phyloP scores from a whole-genome alignment of 106 monocot species.

The Cymbidium sinense region DNA sequence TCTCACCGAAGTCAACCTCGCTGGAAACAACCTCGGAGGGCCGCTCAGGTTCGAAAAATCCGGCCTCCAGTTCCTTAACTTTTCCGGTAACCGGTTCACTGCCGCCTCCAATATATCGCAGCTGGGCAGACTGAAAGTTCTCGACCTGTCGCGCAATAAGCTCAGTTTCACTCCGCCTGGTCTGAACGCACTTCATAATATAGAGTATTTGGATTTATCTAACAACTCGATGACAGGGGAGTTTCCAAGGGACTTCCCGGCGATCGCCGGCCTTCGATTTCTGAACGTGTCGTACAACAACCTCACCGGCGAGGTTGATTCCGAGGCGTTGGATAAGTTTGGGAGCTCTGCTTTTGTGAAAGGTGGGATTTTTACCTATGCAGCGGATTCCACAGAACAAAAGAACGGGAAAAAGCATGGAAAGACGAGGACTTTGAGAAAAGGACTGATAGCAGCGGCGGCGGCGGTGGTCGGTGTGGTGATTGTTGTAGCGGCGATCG shows the following conservation, averaged over 20 bases:
- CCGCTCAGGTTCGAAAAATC: slow-evolving; percentile 30
- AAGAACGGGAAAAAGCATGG: not conserved
- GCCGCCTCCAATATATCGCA: slow-evolving; percentile 18
- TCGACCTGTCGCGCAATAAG: slow-evolving; percentile 53
- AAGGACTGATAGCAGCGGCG: not conserved
- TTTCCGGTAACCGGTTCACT: slow-evolving; percentile 81
- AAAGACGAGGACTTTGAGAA: not conserved
- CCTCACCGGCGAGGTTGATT: slow-evolving; percentile 44
- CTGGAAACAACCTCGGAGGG: slow-evolving; percentile 71
- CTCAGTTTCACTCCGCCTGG: slow-evolving; percentile 18
- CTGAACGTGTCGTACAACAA: slow-evolving; percentile 82
- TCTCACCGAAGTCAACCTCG: slow-evolving; percentile 52
- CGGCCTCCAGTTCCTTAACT: slow-evolving; percentile 19
- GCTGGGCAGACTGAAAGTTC: slow-evolving; percentile 16
- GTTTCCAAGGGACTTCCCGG: slow-evolving; percentile 49
- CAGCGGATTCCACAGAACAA: not conserved
- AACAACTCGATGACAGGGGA: slow-evolving; percentile 50
- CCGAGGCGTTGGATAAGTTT: slow-evolving; percentile 28
- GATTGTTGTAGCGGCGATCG: not conserved
- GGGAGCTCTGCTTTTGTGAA: slow-evolving; percentile 49
- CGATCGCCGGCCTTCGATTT: slow-evolving; percentile 18
- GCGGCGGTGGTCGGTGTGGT: not conserved
- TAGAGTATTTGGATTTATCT: slow-evolving; percentile 47
- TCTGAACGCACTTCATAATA: slow-evolving; percentile 9
- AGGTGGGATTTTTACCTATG: slow-evolving; percentile 21